Evolutionary conservation across 352 stramenopile species (phyloP).

Genomic region (Globisporangium cylindrosporum): DNA sequence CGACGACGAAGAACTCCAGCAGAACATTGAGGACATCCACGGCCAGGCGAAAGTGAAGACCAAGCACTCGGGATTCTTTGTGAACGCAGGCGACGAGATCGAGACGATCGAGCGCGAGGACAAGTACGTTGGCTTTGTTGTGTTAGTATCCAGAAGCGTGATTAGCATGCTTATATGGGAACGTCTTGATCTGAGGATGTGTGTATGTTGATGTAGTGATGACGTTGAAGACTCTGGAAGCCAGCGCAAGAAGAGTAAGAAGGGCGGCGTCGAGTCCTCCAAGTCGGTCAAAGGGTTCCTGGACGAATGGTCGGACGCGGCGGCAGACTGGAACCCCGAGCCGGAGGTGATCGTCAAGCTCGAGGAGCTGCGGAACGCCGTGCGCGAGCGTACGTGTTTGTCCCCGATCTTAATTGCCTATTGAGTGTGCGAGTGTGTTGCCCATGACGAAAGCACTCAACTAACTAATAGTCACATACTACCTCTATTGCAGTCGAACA

Average conservation of each 20-base stretch:
- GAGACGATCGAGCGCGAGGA: constrained; percentile 60
- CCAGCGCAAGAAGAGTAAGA: constrained; percentile 39
- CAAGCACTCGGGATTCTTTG: constrained; percentile 87
- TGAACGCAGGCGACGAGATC: constrained; percentile 83
- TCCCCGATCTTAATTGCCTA: neutral
- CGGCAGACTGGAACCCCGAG: constrained; percentile 65
- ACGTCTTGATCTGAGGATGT: neutral
- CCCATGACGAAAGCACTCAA: neutral
- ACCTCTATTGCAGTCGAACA: constrained; percentile 34
- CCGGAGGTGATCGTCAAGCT: constrained; percentile 50
- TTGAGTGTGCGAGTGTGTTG: neutral
- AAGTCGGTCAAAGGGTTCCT: constrained; percentile 57
- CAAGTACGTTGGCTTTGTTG: constrained; percentile 8
- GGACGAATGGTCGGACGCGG: constrained; percentile 61
- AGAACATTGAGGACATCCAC: constrained; percentile 83
- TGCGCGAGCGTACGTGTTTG: constrained; percentile 53
- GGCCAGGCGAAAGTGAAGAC: constrained; percentile 71
- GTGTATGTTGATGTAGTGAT: constrained; percentile 10
- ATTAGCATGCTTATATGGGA: neutral
- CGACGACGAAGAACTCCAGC: constrained; percentile 76
- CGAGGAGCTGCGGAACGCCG: constrained; percentile 53
- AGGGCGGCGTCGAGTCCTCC: constrained; percentile 41
- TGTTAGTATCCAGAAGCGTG: neutral
- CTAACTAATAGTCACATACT: neutral
- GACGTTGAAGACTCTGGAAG: constrained; percentile 7